phyloP scores from a whole-genome alignment of 495 filamentous ascomycete species.

The Tetracladium marchalianum region DNA sequence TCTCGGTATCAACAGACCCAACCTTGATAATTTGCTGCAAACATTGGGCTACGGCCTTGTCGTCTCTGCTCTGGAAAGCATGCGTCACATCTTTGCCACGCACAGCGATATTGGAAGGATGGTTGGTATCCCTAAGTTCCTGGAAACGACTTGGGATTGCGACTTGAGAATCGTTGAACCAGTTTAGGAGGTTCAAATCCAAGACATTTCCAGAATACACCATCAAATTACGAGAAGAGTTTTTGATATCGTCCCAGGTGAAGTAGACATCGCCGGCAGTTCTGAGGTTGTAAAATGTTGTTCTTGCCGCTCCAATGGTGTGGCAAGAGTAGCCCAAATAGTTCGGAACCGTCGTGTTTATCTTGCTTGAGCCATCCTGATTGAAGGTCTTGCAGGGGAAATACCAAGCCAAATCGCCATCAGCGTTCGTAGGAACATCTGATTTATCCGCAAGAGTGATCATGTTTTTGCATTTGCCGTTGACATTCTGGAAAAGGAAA shows the following conservation, averaged over 20 bases:
- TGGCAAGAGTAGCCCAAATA: slow-evolving; percentile 90
- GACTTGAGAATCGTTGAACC: slow-evolving; percentile 87
- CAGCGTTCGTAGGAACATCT: slow-evolving; percentile 65
- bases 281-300: slow-evolving; percentile 59
- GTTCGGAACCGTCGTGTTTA: slow-evolving; percentile 62
- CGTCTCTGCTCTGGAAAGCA: slow-evolving; percentile 62
- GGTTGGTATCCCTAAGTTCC: slow-evolving; percentile 48
- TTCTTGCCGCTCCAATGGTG: slow-evolving; percentile 54
- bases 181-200: slow-evolving; percentile 81
- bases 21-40: slow-evolving; percentile 90
- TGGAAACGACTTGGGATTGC: slow-evolving; percentile 68
- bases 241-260: slow-evolving; percentile 91
- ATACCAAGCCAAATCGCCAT: slow-evolving; percentile 85
- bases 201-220: slow-evolving; percentile 91
- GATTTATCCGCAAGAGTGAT: slow-evolving; percentile 64
- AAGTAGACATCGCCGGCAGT: slow-evolving; percentile 75
- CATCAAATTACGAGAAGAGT: slow-evolving; percentile 76
- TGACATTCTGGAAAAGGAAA: slow-evolving; percentile 98
- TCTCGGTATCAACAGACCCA: slow-evolving; percentile 90
- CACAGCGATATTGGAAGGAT: slow-evolving; percentile 53
- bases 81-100: slow-evolving; percentile 88
- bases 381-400: slow-evolving; percentile 89
- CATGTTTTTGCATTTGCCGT: slow-evolving; percentile 89
- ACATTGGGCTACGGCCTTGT: slow-evolving; percentile 77
- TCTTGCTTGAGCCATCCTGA: slow-evolving; percentile 77